Evolutionary conservation across 768 basidiomycete species (phyloP).

Genomic region (Russula vinacea): DNA sequence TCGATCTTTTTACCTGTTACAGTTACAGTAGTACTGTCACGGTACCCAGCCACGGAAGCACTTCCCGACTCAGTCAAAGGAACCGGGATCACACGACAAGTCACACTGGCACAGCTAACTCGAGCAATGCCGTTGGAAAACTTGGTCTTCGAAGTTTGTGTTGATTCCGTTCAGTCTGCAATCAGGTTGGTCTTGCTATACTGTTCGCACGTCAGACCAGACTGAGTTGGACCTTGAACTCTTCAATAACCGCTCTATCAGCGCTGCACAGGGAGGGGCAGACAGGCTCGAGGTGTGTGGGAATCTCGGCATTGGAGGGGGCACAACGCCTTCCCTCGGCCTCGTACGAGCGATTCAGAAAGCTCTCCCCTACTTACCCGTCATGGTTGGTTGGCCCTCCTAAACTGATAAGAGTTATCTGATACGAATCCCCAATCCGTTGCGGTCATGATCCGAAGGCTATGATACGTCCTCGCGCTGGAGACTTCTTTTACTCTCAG

Average conservation of each 20-base stretch:
- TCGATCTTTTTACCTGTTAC: too few species aligned
- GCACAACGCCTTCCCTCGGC: conserved; percentile 79
- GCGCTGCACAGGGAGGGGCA: conserved; percentile 69
- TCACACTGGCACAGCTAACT: too few species aligned
- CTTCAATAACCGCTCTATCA: conserved; percentile 32
- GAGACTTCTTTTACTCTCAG: conserved; percentile 73
- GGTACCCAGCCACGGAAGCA: too few species aligned
- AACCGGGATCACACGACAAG: too few species aligned
- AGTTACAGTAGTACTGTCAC: too few species aligned
- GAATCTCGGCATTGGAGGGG: conserved; percentile 70
- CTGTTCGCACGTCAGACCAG: background rate
- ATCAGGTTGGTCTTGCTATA: conserved; percentile 11
- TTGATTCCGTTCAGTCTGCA: conserved; percentile 24
- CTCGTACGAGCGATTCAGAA: conserved; percentile 57
- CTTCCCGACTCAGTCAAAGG: too few species aligned
- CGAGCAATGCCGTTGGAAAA: background rate
- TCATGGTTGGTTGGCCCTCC: conserved; percentile 54
- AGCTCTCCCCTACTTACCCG: conserved; percentile 48
- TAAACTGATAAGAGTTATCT: background rate
- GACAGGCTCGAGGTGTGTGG: conserved; percentile 75
- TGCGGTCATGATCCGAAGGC: conserved; percentile 38
- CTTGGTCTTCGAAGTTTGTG: conserved; percentile 22
- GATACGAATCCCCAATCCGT: conserved; percentile 4
- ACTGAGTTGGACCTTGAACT: background rate
- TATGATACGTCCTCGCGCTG: conserved; percentile 52